phyloP scores from a whole-genome alignment of 1,284 basidiomycete species.

The Ganoderma multipileum region DNA sequence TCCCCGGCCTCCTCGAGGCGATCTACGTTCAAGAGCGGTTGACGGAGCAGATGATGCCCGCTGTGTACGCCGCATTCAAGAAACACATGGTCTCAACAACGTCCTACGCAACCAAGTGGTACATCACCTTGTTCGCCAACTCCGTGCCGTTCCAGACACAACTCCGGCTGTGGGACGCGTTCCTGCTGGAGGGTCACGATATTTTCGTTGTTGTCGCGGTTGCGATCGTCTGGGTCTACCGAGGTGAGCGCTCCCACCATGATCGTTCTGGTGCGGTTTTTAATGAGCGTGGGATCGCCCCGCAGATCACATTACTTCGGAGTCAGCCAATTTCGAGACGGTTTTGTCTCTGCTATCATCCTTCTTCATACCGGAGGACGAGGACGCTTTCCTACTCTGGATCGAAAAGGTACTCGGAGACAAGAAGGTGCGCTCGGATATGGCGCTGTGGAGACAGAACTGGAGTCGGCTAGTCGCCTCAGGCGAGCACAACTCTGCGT shows the following conservation, averaged over 20 bases:
- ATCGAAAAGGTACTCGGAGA: slow-evolving; percentile 76
- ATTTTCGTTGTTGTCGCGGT: slow-evolving; percentile 86
- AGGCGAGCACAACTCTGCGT: slow-evolving; percentile 67
- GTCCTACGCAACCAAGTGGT: slow-evolving; percentile 98
- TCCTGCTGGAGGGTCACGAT: slow-evolving; percentile 91
- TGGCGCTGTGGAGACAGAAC: slow-evolving; percentile 73
- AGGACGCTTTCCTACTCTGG: slow-evolving; percentile 83
- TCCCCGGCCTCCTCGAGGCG: slow-evolving; percentile 93
- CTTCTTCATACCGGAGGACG: slow-evolving; percentile 91
- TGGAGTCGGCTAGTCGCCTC: slow-evolving; percentile 74
- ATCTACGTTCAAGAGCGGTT: slow-evolving; percentile 95
- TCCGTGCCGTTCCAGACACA: slow-evolving; percentile 97
- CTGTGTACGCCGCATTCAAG: slow-evolving; percentile 85
- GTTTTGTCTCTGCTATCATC: slow-evolving; percentile 88
- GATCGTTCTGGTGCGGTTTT: background rate
- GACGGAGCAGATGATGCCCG: slow-evolving; percentile 86
- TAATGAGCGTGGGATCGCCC: too few species aligned
- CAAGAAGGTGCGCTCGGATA: slow-evolving; percentile 72
- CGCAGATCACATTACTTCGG: slow-evolving; percentile 78
- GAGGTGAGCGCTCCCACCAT: slow-evolving; percentile 54
- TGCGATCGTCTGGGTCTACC: slow-evolving; percentile 90
- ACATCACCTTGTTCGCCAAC: slow-evolving; percentile 96
- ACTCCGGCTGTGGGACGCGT: slow-evolving; percentile 93
- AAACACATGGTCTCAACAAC: slow-evolving; percentile 91
- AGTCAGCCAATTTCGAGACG: slow-evolving; percentile 88